phyloP scores from a whole-genome alignment of 2,329 filamentous ascomycete genomes.

The Nemania diffusa region DNA sequence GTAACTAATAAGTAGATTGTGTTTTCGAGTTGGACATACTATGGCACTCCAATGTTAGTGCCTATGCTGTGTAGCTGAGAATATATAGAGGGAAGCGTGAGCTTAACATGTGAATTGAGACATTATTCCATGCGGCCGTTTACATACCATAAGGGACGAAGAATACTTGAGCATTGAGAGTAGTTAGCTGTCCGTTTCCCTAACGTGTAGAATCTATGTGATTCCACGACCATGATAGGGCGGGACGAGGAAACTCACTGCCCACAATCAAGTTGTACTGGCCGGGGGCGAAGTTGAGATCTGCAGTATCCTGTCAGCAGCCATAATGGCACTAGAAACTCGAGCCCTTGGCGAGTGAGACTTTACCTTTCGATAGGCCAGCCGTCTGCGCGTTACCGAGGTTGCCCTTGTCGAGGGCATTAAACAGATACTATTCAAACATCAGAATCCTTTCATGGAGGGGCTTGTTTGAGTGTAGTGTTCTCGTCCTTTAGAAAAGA shows the following conservation, averaged over 20 bases:
- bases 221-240: not conserved
- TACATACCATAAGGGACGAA: constrained; percentile 60
- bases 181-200: constrained; percentile 18
- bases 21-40: constrained; percentile 23
- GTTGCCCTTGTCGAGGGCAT: constrained; percentile 62
- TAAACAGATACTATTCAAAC: constrained; percentile 53
- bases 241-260: constrained; percentile 44
- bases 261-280: constrained; percentile 76
- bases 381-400: constrained; percentile 68
- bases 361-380: constrained; percentile 54
- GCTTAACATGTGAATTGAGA: no score
- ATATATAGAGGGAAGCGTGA: not conserved
- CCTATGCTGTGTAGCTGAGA: not conserved
- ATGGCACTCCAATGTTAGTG: constrained; percentile 14
- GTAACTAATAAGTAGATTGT: not conserved
- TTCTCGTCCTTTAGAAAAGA: not conserved
- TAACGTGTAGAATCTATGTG: no score
- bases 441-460: constrained; percentile 7
- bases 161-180: constrained; percentile 28
- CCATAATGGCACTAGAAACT: no score
- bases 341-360: not conserved
- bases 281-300: constrained; percentile 68
- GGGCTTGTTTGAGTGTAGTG: not conserved
- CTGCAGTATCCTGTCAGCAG: constrained; percentile 42
- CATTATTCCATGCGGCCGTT: no score